phyloP scores from a whole-genome alignment of 2,329 filamentous ascomycete genomes.

The Nigrospora sphaerica region DNA sequence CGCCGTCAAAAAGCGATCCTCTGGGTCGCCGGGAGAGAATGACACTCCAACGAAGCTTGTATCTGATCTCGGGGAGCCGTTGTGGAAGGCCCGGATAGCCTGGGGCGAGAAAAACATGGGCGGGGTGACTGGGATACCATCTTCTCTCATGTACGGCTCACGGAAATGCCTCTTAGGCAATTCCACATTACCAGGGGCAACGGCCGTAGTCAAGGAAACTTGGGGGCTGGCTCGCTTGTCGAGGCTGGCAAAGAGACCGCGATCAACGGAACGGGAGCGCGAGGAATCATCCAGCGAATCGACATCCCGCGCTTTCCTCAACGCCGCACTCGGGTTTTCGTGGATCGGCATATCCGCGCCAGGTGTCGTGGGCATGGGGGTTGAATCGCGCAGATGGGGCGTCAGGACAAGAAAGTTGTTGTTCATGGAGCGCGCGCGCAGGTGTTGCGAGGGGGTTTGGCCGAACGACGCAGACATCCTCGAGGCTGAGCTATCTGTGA shows the following conservation, averaged over 20 bases:
- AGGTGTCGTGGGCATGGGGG: slow-evolving; percentile 29
- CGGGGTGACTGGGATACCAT: slow-evolving; percentile 22
- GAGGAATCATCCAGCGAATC: slow-evolving; percentile 35
- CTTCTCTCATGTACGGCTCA: slow-evolving; percentile 19
- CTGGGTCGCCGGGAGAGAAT: slow-evolving; percentile 23
- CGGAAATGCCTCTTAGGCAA: slow-evolving; percentile 33
- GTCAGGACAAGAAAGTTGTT: slow-evolving; percentile 37
- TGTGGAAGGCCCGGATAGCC: slow-evolving; percentile 31
- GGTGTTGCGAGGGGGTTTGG: slow-evolving; percentile 28
- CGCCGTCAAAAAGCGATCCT: slow-evolving; percentile 40
- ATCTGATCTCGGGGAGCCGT: slow-evolving; percentile 36
- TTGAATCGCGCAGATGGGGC: slow-evolving; percentile 22
- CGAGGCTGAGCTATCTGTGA: slow-evolving; percentile 20
- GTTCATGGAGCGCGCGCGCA: slow-evolving; percentile 34
- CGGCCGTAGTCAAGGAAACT: slow-evolving; percentile 54
- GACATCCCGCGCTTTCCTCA: slow-evolving; percentile 33
- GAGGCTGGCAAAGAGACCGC: slow-evolving; percentile 47
- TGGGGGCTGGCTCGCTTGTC: slow-evolving; percentile 60
- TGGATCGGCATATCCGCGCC: slow-evolving; percentile 19
- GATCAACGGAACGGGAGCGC: slow-evolving; percentile 58
- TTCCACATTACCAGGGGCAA: slow-evolving; percentile 54
- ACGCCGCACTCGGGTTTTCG: slow-evolving; percentile 36
- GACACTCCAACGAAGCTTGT: slow-evolving; percentile 8
- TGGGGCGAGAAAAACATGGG: slow-evolving; percentile 32
- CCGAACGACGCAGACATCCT: slow-evolving; percentile 20